Percentiles rank a stretch among this genome's conserved stretches.
Evolutionary conservation across 2,329 filamentous ascomycete genomes (phyloP).

Genomic region (Simplicillium sp.): DNA sequence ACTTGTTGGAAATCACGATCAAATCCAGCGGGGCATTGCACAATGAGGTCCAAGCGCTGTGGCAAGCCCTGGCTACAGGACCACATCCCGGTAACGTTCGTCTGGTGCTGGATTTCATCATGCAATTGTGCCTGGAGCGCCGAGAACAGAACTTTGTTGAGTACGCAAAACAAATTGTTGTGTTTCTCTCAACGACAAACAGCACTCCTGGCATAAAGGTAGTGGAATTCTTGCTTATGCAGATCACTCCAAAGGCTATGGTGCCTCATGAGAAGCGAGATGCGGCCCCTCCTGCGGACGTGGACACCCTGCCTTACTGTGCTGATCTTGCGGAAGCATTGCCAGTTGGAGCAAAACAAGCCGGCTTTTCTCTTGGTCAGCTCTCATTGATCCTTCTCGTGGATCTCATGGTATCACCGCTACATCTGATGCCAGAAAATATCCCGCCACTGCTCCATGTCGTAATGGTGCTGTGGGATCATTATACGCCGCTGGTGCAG

Average conservation of each 20-base stretch:
- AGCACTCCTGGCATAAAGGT: slow-evolving; percentile 75
- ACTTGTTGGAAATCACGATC: slow-evolving; percentile 93
- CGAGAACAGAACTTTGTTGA: slow-evolving; percentile 97
- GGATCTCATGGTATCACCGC: slow-evolving; percentile 89
- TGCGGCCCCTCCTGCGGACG: slow-evolving; percentile 62
- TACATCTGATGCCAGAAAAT: slow-evolving; percentile 68
- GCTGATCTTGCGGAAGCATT: slow-evolving; percentile 73
- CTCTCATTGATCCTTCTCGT: slow-evolving; percentile 88
- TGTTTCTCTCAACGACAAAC: slow-evolving; percentile 78
- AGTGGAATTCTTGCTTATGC: slow-evolving; percentile 83
- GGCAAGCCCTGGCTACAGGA: slow-evolving; percentile 91
- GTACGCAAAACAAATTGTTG: slow-evolving; percentile 95
- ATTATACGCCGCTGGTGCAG: slow-evolving; percentile 89
- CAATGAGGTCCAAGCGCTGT: slow-evolving; percentile 94
- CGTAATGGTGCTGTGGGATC: slow-evolving; percentile 91
- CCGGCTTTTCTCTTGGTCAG: slow-evolving; percentile 86
- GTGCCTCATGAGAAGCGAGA: slow-evolving; percentile 78
- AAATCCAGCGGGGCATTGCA: slow-evolving; percentile 80
- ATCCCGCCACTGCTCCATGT: slow-evolving; percentile 84
- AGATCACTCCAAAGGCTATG: slow-evolving; percentile 95
- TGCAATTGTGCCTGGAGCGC: slow-evolving; percentile 82
- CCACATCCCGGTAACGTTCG: slow-evolving; percentile 91
- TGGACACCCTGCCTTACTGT: slow-evolving; percentile 72
- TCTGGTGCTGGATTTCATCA: slow-evolving; percentile 91
- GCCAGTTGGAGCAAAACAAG: slow-evolving; percentile 82